Base-by-base conservation (phyloP, 2,329 filamentous ascomycete species). In the Phoma sp. region DNA sequence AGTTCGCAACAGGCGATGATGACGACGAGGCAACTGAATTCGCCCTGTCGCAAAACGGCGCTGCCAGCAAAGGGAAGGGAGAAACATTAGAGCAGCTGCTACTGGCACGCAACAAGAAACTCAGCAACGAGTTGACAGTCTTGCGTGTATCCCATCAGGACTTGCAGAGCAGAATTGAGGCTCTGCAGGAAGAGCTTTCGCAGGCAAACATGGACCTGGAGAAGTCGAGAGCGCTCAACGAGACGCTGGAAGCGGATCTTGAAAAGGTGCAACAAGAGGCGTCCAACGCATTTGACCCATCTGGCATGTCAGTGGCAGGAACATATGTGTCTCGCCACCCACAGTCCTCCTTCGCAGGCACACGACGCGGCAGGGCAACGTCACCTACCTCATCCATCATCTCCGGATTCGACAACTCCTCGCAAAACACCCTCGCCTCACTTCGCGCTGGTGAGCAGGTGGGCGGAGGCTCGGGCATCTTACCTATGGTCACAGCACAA, bases 321-420 rank as follows among this genome's bases (percentile, higher is more conserved):
- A 98, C 94, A 3, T 96, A 96, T 73, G 85, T 88, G 46, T 94
- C 90, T 21, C 86, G 90, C 43, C 90, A 92, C 69, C 88, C 90
- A 2, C 87, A 86, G 63, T 87, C 90, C 12, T 78, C 79, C 3
- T 81, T 79, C 55, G 67, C 61, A 3, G 71, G 72, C 15, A 82
- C 69, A 6, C 78, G 85, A 17, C 84, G 90, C 43, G 85, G 87
- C 67, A 86, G 89, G 27, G 85, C 89, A 15, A 55, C 52, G 25
- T 98, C 95, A 2, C 96, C 95, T 0, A 98, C 95, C 1, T 98
- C 94, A 4, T 98, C 94, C 19, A 98, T 99, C 68, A 98, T 99
- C 67, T 97, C 93, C 57, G 95, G 95, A n/a, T 92, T 97, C 71
- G 91, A 96, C 55, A 68, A 70, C 45, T 55, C 64, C 7, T 65